Conservation (phyloP, 208 protist genomes). For the Trypanosoma congolense region DNA sequence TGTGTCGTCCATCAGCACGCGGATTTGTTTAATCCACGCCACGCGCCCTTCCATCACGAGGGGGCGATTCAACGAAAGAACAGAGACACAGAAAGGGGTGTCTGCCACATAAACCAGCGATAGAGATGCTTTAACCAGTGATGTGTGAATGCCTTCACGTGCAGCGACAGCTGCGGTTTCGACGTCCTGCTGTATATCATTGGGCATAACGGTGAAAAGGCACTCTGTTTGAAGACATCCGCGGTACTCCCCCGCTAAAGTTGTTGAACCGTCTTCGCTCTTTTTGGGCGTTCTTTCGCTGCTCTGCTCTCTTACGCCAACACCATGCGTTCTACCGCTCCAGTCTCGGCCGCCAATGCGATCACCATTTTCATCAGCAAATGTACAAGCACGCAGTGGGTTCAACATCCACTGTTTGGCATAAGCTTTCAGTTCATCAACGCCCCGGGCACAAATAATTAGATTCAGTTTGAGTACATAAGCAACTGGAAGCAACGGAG, state of each 20-base stretch:
- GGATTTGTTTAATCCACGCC: conserved; percentile 49
- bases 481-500: conserved; percentile 64
- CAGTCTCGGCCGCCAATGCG: conserved; percentile 12
- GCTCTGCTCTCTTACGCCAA: not conserved
- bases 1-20: conserved; percentile 54
- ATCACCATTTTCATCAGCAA: conserved; percentile 52
- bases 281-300: not conserved
- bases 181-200: conserved; percentile 5
- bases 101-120: conserved; percentile 65
- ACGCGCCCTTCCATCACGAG: conserved; percentile 34
- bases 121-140: conserved; percentile 30
- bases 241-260: conserved; percentile 27
- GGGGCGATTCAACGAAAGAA: conserved; percentile 33
- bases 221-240: conserved; percentile 15
- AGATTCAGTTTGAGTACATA: conserved; percentile 61
- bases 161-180: conserved; percentile 8
- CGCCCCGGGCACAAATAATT: conserved; percentile 31
- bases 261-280: conserved; percentile 8
- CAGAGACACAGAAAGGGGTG: conserved; percentile 49
- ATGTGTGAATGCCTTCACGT: conserved; percentile 1
- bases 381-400: conserved; percentile 33
- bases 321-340: conserved; percentile 4
- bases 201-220: conserved; percentile 9
- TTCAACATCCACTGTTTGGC: conserved; percentile 54
- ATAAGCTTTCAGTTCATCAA: conserved; percentile 43